Evolutionary conservation across 1,139 yeast species (phyloP).

Genomic region (Taphrina pruni): DNA sequence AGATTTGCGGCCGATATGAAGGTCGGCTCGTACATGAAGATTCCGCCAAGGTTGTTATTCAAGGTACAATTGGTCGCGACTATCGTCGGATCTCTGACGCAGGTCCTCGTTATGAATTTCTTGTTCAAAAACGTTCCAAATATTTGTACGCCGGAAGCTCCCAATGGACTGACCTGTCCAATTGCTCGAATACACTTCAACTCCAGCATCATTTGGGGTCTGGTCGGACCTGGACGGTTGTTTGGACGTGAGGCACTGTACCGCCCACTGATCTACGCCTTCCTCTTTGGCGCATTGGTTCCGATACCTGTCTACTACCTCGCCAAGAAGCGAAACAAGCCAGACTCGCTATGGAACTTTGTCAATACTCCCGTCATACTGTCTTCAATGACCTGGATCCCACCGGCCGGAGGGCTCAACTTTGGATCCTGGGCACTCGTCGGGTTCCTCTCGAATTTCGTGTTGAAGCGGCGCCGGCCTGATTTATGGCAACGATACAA

Average conservation of each 20-base stretch:
- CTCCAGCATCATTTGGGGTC: slow-evolving; percentile 62
- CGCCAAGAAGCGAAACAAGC: slow-evolving; percentile 17
- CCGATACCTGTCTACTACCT: slow-evolving; percentile 56
- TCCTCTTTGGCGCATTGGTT: slow-evolving; percentile 61
- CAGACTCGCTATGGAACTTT: slow-evolving; percentile 29
- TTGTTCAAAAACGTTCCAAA: slow-evolving; percentile 56
- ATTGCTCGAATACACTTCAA: slow-evolving; percentile 57
- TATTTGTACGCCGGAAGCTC: slow-evolving; percentile 53
- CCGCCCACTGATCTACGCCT: slow-evolving; percentile 53
- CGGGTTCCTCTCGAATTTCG: slow-evolving; percentile 61
- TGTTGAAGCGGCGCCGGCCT: slow-evolving; percentile 59
- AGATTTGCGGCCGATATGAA: slow-evolving; percentile 65
- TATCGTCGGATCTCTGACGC: slow-evolving; percentile 52
- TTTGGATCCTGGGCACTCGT: slow-evolving; percentile 59
- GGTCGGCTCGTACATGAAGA: slow-evolving; percentile 65
- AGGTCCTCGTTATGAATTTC: slow-evolving; percentile 63
- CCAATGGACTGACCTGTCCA: slow-evolving; percentile 48
- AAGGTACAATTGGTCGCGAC: slow-evolving; percentile 58
- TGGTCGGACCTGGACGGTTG: slow-evolving; percentile 63
- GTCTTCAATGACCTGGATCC: slow-evolving; percentile 59
- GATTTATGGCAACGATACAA: slow-evolving; percentile 69
- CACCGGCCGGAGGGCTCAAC: slow-evolving; percentile 63
- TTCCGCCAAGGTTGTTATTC: slow-evolving; percentile 67
- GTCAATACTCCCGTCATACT: slow-evolving; percentile 61
- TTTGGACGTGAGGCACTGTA: slow-evolving; percentile 49